These are phyloP conservation scores for Rhododendron williamsianum DNA, from an alignment of 148 eudicot genomes.

Conservation along the genomic window DNA sequence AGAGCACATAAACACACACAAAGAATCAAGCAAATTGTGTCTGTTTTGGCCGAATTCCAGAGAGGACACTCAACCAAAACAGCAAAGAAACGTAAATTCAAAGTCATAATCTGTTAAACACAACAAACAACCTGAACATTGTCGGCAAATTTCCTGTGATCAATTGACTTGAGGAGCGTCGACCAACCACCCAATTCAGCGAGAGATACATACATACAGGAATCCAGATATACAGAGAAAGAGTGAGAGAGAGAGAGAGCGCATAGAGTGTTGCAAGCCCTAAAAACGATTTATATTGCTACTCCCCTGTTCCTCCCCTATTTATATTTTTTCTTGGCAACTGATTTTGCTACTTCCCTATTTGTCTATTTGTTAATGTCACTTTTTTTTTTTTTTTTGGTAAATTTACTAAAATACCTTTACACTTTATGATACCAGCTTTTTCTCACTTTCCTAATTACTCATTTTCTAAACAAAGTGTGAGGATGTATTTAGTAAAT, in stretches of 20 bases:
- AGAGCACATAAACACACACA: not conserved
- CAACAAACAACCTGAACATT: not conserved
- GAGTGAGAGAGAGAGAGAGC: not conserved
- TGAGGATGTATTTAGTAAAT: too few species aligned
- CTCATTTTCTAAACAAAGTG: too few species aligned
- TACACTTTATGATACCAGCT: too few species aligned
- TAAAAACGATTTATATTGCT: not conserved
- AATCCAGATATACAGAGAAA: not conserved
- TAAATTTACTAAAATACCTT: too few species aligned
- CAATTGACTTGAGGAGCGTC: not conserved
- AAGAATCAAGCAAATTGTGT: not conserved
- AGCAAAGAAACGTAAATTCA: not conserved
- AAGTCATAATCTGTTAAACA: not conserved
- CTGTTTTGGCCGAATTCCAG: not conserved
- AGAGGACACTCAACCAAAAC: not conserved
- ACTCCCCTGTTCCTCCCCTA: too few species aligned
- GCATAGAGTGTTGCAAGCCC: not conserved
- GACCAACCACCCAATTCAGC: not conserved
- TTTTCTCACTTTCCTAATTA: too few species aligned
- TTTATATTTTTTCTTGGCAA: not conserved
- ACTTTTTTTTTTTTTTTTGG: too few species aligned
- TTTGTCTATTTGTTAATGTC: too few species aligned
- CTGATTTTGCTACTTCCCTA: too few species aligned
- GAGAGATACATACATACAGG: not conserved
- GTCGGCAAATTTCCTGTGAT: slow-evolving; percentile 6